Evolutionary conservation across 768 basidiomycete species (phyloP).

Genomic region (Boletus huronensis): DNA sequence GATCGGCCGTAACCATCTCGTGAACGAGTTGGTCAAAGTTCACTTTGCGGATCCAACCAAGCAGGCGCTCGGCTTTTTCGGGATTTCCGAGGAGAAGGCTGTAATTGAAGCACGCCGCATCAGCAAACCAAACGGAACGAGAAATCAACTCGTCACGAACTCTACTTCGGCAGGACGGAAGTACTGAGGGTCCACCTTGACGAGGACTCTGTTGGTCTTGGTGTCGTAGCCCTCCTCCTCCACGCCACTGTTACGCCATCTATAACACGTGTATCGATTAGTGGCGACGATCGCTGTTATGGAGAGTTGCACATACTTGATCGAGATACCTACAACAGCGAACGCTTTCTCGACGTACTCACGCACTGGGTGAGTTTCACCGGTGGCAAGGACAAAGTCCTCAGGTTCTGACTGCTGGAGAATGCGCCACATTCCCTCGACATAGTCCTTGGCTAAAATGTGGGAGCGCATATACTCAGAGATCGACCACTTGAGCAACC

Average conservation of each 20-base stretch:
- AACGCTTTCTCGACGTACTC: slow-evolving; percentile 93
- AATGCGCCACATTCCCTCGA: slow-evolving; percentile 98
- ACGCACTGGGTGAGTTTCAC: slow-evolving; percentile 92
- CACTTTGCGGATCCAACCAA: slow-evolving; percentile 90
- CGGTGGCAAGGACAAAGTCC: slow-evolving; percentile 94
- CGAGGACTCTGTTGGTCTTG: slow-evolving; percentile 66
- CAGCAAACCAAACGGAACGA: neutral
- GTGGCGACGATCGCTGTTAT: neutral
- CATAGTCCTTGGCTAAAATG: slow-evolving; percentile 74
- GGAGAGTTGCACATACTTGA: slow-evolving; percentile 46
- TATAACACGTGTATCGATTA: slow-evolving; percentile 26
- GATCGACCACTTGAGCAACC: neutral
- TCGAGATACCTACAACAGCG: slow-evolving; percentile 55
- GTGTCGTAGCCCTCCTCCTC: slow-evolving; percentile 74
- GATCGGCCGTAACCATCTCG: slow-evolving; percentile 88
- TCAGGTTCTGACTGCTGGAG: slow-evolving; percentile 80
- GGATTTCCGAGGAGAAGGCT: slow-evolving; percentile 87
- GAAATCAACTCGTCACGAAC: slow-evolving; percentile 42
- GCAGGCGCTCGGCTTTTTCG: slow-evolving; percentile 79
- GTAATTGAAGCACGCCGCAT: neutral
- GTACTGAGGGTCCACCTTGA: slow-evolving; percentile 84
- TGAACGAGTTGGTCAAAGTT: slow-evolving; percentile 80
- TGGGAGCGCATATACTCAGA: slow-evolving; percentile 5
- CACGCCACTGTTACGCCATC: slow-evolving; percentile 77
- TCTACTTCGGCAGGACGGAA: slow-evolving; percentile 97